Conservation (phyloP, 495 filamentous ascomycete species). For the Neurospora tetraspora region DNA sequence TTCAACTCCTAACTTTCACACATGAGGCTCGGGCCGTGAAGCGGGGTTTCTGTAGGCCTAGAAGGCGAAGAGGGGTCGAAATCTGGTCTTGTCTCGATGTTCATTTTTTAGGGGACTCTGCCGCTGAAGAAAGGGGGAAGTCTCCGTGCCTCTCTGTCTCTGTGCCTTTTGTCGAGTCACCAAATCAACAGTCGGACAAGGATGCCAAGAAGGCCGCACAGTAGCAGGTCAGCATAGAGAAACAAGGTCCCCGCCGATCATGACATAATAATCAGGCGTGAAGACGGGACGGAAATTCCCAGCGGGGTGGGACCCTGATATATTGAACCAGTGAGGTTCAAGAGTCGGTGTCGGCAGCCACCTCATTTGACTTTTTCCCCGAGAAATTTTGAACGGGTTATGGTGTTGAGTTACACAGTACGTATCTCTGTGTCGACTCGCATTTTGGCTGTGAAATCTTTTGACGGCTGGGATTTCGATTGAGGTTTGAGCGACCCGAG, state of each 20-base stretch:
- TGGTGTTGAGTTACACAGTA: background rate
- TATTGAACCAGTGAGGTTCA: background rate
- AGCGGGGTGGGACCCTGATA: background rate
- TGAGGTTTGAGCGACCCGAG: background rate
- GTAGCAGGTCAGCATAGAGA: background rate
- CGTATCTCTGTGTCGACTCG: background rate
- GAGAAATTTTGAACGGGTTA: background rate
- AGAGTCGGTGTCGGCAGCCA: background rate
- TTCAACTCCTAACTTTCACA: background rate
- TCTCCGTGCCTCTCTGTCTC: background rate
- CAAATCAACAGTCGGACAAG: background rate
- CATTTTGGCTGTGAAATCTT: background rate
- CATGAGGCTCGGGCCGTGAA: background rate
- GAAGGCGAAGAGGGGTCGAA: background rate
- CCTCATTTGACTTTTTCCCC: background rate
- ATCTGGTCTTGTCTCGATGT: background rate
- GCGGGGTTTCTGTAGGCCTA: background rate
- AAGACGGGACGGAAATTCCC: background rate
- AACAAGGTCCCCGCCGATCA: slow-evolving; percentile 4
- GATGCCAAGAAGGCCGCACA: background rate
- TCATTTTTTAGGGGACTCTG: background rate
- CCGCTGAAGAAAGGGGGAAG: background rate
- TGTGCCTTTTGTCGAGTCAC: background rate
- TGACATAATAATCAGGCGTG: slow-evolving; percentile 7
- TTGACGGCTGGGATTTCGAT: background rate